Evolutionary conservation across 2,329 filamentous ascomycete genomes (phyloP).

Genomic region (Neurospora crassa): DNA sequence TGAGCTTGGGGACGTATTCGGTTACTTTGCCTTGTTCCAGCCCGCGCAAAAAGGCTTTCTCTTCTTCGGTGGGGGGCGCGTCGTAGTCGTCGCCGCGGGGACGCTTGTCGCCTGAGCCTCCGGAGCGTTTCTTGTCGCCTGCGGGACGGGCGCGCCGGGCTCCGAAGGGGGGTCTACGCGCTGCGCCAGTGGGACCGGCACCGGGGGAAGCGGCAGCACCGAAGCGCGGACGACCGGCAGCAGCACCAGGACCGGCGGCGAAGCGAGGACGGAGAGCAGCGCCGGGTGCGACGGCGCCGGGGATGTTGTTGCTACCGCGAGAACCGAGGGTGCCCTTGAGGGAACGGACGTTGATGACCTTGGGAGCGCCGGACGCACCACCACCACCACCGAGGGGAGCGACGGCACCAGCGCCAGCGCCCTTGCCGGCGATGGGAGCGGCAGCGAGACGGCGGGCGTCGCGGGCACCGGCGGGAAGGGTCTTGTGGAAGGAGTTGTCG

Average conservation of each 20-base stretch:
- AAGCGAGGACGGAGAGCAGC: neutral
- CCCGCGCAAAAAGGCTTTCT: constrained; percentile 19
- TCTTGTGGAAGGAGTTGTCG: constrained; percentile 1
- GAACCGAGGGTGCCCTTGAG: constrained; percentile 9
- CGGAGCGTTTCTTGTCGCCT: neutral
- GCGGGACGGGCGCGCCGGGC: neutral
- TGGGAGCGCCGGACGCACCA: constrained; percentile 2
- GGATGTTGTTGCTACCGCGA: neutral
- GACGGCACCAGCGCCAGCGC: neutral
- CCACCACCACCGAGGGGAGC: neutral
- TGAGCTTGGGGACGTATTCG: constrained; percentile 25
- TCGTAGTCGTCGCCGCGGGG: neutral
- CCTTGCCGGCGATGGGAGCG: neutral
- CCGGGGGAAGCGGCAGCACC: neutral
- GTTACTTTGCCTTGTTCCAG: constrained; percentile 22
- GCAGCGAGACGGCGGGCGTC: neutral
- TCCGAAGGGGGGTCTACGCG: neutral
- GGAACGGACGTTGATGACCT: constrained; percentile 22
- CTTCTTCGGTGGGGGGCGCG: constrained; percentile 6
- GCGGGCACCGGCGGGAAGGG: constrained; percentile 7
- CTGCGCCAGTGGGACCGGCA: neutral
- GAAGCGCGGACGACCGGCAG: neutral
- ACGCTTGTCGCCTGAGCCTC: neutral
- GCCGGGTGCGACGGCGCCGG: neutral
- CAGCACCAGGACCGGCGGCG: neutral